Base-by-base conservation (phyloP, 2,329 filamentous ascomycete genomes). In the Dactylonectria macrodidyma region DNA sequence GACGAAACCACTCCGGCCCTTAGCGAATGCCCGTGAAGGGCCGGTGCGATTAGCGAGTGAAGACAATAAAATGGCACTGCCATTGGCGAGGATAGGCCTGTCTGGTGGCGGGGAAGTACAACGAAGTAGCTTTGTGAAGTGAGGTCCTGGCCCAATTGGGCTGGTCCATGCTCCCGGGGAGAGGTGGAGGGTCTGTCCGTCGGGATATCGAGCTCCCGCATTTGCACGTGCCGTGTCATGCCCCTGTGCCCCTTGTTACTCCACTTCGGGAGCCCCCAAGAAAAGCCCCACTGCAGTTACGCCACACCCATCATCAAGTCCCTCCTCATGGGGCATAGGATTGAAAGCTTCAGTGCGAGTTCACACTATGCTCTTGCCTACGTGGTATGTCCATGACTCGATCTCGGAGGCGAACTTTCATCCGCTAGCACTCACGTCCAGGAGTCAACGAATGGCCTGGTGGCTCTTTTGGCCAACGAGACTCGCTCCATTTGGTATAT, bases 191-290 rank as follows among this genome's bases (percentile, higher is more conserved):
- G 47, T 52, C 12, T 34, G 34, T 61, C 64, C 59, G 56, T 67
- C 66, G 70, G 73, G 73, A 66, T 74, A 75, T 74, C 73, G 71
- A 60, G 44, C 46, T 71, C 71, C 66, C 68, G 68, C 61, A 60
- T 19, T 52, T 59, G 73, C 73, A 75, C 71, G 71, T 73, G 65
- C 73, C 73, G 55, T 65, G 50, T 50, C 26, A 58, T 64, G 65
- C 56, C 56, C 73, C 73, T 60, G 24, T 70, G 65, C 71, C 67
- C 60, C 51, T 58, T 65, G 63, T 66, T 58, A 66, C 67, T 51
- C 48, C 66, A 59, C 64, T 55, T 66, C 64, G 59, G 51, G 30
- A 54, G 51, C 50, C n/a, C 41, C 14, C 41, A 44, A 44, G n/a
- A 41, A n/a, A 44, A n/a, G 14, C 30, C 26, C 48, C 26, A 33